These are phyloP conservation scores for Boletus rubroflammeus DNA, from an alignment of 768 basidiomycete species.

Conservation along the genomic window DNA sequence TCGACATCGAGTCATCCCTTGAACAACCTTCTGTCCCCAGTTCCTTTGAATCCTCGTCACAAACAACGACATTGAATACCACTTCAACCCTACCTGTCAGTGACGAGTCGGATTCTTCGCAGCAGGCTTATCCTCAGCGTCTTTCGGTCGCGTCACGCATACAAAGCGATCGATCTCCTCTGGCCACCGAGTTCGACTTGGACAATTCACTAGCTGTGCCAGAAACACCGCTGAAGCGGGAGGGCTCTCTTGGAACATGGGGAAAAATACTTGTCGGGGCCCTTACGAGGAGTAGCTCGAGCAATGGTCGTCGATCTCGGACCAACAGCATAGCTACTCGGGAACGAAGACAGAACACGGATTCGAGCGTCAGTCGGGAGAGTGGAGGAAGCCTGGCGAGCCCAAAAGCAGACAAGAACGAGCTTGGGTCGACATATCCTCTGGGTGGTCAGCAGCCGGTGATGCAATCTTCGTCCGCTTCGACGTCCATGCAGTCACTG, in stretches of 20 bases:
- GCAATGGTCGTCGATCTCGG: constrained; percentile 70
- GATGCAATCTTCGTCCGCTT: constrained; percentile 65
- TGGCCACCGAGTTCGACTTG: constrained; percentile 45
- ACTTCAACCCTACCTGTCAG: constrained; percentile 38
- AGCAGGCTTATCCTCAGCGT: constrained; percentile 51
- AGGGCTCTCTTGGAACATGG: constrained; percentile 59
- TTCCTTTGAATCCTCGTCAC: constrained; percentile 49
- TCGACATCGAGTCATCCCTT: constrained; percentile 61
- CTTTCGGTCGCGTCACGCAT: constrained; percentile 61
- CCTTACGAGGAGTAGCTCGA: constrained; percentile 62
- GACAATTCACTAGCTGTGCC: constrained; percentile 43
- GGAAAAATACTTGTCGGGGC: constrained; percentile 63
- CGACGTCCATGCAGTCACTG: constrained; percentile 57
- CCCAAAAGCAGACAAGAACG: constrained; percentile 54
- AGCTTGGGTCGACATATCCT: constrained; percentile 35
- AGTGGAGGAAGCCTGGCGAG: constrained; percentile 70
- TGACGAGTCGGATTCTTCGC: constrained; percentile 51
- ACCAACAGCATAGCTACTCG: constrained; percentile 71
- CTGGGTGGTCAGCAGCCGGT: constrained; percentile 50
- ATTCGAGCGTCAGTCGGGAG: constrained; percentile 71
- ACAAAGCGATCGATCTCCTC: constrained; percentile 58
- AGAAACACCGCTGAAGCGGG: constrained; percentile 55
- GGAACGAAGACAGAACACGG: constrained; percentile 63
- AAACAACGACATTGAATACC: constrained; percentile 41
- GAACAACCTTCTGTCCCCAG: constrained; percentile 43